These are phyloP conservation scores for Malus sylvestris DNA, from an alignment of 306 rosid genomes.

Conservation along the genomic window DNA sequence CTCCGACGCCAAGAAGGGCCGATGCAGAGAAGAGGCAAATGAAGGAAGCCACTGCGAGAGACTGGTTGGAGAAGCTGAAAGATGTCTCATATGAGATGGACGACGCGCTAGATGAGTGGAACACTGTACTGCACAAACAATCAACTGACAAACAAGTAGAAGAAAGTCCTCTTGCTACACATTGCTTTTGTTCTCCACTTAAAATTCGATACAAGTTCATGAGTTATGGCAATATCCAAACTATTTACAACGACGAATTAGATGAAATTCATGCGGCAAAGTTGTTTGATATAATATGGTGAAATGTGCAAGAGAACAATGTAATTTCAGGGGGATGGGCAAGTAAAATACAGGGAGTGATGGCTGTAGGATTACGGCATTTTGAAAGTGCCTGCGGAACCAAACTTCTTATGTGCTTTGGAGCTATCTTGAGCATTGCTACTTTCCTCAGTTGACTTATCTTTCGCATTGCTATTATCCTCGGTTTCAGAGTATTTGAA, in stretches of 20 bases:
- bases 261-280: too few species aligned
- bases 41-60: neutral
- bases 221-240: too few species aligned
- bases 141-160: too few species aligned
- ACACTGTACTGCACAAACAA: neutral
- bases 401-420: neutral
- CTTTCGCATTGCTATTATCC: neutral
- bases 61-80: slow-evolving; percentile 1
- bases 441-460: neutral
- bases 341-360: too few species aligned
- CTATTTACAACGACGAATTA: too few species aligned
- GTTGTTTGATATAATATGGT: too few species aligned
- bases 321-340: too few species aligned
- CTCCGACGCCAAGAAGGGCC: too few species aligned
- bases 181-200: too few species aligned
- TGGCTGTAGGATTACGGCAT: neutral
- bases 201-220: too few species aligned
- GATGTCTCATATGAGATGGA: slow-evolving; percentile 6
- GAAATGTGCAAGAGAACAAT: too few species aligned
- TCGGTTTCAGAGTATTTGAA: neutral
- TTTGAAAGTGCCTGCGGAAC: neutral
- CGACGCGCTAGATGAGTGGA: neutral
- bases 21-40: slow-evolving; percentile 15
- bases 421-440: neutral
- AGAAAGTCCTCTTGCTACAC: too few species aligned